Percentiles rank a stretch among this genome's conserved stretches.
Evolutionary conservation across 768 basidiomycete species (phyloP).

Genomic region (Candolleomyces efflorescens): DNA sequence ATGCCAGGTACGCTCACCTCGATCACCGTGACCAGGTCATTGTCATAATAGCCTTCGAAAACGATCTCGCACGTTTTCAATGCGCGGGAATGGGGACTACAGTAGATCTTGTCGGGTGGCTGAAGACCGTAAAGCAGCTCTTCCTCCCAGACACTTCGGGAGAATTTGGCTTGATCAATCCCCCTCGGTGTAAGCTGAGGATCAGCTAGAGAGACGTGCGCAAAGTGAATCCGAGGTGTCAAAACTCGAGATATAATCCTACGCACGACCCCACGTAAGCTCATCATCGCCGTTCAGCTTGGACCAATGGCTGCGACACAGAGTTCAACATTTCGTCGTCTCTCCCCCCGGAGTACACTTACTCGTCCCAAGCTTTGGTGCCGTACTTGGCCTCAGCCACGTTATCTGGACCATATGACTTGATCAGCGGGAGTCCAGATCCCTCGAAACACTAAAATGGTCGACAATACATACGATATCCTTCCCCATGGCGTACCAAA

Average conservation of each 20-base stretch:
- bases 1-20: constrained; percentile 41
- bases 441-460: background rate
- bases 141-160: constrained; percentile 40
- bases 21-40: constrained; percentile 35
- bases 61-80: constrained; percentile 51
- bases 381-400: constrained; percentile 58
- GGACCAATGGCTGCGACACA: constrained; percentile 51
- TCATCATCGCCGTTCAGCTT: constrained; percentile 61
- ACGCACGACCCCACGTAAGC: constrained; percentile 71
- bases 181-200: constrained; percentile 59
- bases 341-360: constrained; percentile 17
- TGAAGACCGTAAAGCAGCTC: constrained; percentile 44
- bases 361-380: constrained; percentile 58
- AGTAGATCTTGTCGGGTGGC: constrained; percentile 52
- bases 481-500: constrained; percentile 69
- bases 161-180: constrained; percentile 47
- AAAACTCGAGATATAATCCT: background rate
- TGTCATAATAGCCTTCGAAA: constrained; percentile 36
- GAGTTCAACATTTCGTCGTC: background rate
- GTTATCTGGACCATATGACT: constrained; percentile 47
- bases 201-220: constrained; percentile 42
- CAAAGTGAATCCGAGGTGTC: background rate
- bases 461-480: constrained; percentile 49
- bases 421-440: background rate
- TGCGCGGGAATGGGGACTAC: constrained; percentile 62